Evolutionary conservation across 768 basidiomycete genomes (phyloP).

Genomic region (Mycena latifolia): DNA sequence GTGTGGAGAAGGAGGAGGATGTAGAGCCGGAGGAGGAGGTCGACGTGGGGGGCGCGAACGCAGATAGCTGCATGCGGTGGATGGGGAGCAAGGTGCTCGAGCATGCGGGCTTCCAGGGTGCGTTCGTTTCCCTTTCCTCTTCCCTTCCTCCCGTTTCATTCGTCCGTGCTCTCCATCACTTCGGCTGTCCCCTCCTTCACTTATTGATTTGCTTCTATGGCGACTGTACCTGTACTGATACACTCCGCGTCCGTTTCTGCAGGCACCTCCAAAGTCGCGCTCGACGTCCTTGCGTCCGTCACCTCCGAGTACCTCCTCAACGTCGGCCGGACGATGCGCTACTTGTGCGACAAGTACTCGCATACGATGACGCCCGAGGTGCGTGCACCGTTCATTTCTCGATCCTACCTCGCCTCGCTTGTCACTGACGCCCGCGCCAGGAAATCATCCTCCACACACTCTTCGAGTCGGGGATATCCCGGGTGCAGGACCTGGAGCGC

Average conservation of each 20-base stretch:
- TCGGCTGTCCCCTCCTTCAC: too few relatives aligned
- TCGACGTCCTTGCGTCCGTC: conserved; percentile 84
- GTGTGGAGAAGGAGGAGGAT: conserved; percentile 18
- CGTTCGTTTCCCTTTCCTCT: conserved; percentile 45
- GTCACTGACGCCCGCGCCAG: conserved; percentile 54
- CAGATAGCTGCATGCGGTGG: conserved; percentile 77
- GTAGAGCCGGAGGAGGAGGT: conserved; percentile 40
- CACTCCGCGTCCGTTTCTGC: conserved; percentile 1
- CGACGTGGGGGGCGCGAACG: conserved; percentile 72
- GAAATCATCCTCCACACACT: conserved; percentile 94
- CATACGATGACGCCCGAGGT: conserved; percentile 90
- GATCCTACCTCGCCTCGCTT: too few relatives aligned
- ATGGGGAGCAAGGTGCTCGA: conserved; percentile 84
- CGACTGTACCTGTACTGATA: too few relatives aligned
- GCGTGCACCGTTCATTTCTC: conserved; percentile 33
- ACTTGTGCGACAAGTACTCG: conserved; percentile 84
- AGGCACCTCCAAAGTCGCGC: conserved; percentile 82
- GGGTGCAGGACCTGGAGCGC: conserved; percentile 83
- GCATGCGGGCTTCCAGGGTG: conserved; percentile 94
- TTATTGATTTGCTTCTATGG: too few relatives aligned
- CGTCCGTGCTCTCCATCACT: too few relatives aligned
- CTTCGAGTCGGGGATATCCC: conserved; percentile 88
- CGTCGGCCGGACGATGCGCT: conserved; percentile 88
- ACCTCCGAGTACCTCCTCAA: conserved; percentile 86
- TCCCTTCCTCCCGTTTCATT: neutral